Evolutionary conservation across 2,329 filamentous ascomycete species (phyloP), one percentile per base, ranked within the genome.

Genomic region (Alternaria infectoria): DNA sequence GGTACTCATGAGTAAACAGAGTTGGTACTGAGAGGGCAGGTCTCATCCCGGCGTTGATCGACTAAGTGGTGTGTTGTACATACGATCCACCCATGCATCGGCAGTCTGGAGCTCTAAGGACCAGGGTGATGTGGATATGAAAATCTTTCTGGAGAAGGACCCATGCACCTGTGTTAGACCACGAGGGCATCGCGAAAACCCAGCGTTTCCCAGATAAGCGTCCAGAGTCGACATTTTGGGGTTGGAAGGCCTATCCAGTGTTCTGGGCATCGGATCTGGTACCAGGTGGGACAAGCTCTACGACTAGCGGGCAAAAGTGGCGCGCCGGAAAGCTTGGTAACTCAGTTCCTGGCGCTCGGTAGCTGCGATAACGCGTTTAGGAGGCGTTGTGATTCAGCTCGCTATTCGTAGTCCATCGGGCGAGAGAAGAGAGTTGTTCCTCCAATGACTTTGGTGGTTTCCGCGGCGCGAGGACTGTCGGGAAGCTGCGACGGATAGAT

Each of bases 251-350:
- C 47, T 43, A 43, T 52, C 47, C 45, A 58, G 52, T 58, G 54
- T 52, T 58, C 54, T 62, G 62, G 62, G 54, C 51, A 36, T 46
- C 49, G 54, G 54, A 46, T 17, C 21, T 23, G 54, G 36, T 28
- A 55, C 58, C 54, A 54, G 46, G 30, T 28, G 19, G 43, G 55
- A 30, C 50, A 62, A 59, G 62, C 59, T 40, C 30, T 23, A 45
- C 50, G 17, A 36, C 21, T 49, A 49, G 50, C 44, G 46, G 59
- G 17, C 26, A 21, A 45, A 54, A 30, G 23, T 47, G 43, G 59
- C 47, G 32, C 23, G 15, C 23, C 46, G 15, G 36, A 59, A 62
- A 55, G 60, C 60, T 62, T 59, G 55, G 49, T 51, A 36, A 51
- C 49, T 32, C 49, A 51, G 28, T 59, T 49, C 28, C 43, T 51